A percentile compares a stretch with the other conserved stretches of the same genome.
These are phyloP conservation scores for Domatiomyces catenatus DNA, from an alignment of 2,329 filamentous ascomycete genomes.

Conservation along the genomic window DNA sequence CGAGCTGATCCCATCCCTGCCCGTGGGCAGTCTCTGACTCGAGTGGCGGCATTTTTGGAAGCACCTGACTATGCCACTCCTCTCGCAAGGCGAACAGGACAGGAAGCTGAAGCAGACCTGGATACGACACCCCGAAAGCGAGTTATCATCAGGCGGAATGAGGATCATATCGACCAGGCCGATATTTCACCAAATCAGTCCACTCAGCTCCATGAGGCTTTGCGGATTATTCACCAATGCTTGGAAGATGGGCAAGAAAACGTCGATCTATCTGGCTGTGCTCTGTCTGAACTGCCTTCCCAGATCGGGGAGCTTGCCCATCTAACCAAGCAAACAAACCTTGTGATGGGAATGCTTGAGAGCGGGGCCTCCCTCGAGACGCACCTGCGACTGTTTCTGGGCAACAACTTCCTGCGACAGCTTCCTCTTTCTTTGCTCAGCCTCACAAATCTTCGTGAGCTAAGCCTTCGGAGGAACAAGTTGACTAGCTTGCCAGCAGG, in stretches of 20 bases:
- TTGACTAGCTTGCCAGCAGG: slow-evolving; percentile 27
- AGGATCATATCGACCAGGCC: background rate
- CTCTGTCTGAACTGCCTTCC: slow-evolving; percentile 6
- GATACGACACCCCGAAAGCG: background rate
- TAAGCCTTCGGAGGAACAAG: slow-evolving; percentile 33
- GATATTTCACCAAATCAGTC: background rate
- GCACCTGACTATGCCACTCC: background rate
- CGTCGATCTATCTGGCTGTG: slow-evolving; percentile 29
- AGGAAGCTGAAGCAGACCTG: background rate
- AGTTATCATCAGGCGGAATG: background rate
- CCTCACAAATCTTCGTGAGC: slow-evolving; percentile 26
- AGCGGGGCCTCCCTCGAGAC: slow-evolving; percentile 21
- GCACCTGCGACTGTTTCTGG: slow-evolving; percentile 29
- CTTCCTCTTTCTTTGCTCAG: slow-evolving; percentile 29
- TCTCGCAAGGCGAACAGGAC: background rate
- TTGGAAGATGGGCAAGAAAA: slow-evolving; percentile 30
- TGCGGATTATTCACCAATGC: slow-evolving; percentile 25
- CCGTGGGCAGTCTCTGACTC: background rate
- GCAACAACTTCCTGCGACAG: slow-evolving; percentile 26
- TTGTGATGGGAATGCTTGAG: slow-evolving; percentile 13
- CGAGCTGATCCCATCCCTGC: background rate
- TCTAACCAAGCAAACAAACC: slow-evolving; percentile 14
- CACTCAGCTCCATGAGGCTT: slow-evolving; percentile 23
- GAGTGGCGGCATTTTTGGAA: background rate
- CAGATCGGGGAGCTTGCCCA: slow-evolving; percentile 9